Evolutionary conservation across 2,329 filamentous ascomycete species (phyloP), one percentile per base, ranked within the genome.

Genomic region (Aspergillus pseudonomiae): DNA sequence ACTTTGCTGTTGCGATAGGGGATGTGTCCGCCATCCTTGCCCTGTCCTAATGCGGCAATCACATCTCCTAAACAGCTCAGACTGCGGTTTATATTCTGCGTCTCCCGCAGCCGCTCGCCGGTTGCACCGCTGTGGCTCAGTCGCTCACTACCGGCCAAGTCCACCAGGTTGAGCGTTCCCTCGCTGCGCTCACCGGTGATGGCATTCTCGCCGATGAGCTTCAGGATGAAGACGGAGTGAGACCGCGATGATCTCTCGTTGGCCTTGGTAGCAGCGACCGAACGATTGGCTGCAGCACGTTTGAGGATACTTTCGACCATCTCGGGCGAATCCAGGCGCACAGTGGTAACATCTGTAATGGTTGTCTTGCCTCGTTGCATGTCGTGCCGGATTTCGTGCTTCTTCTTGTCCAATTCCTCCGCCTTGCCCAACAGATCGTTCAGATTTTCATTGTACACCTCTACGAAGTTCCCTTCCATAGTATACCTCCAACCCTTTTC

Each of bases 401-500:
- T 96, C 79, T 91, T 92, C 80, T 90, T 92, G 66, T 89, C 88
- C 57, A 93, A 84, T 24, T 89, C 85, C 60, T 90, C 89, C 0
- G 90, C 87, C 60, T 85, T 86, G 14, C 89, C 89, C 4, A 99
- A 86, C 16, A 99, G 81, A 76, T 99, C 95, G 75, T 97, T 93
- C 67, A 99, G 85, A 65, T 96, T 95, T 76, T 99, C 95, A 67
- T 99, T 98, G 86, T 99, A 99, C 6, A 99, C 95, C 75, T 99
- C 95, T 16, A 98, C 89, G 73, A 99, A 99, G 61, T 90, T 94
- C 7, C 95, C 95, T 75, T 96, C 92, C 88, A 99, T 96, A 0
- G 86, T 91, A 79, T 99, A 99, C 46, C 85, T 86, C 95, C 95
- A 99, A 28, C 94, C 95, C 76, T 97, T 96, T 69, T 94, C 92